phyloP scores from a whole-genome alignment of 345 rosid species.

The Conringia planisiliqua region DNA sequence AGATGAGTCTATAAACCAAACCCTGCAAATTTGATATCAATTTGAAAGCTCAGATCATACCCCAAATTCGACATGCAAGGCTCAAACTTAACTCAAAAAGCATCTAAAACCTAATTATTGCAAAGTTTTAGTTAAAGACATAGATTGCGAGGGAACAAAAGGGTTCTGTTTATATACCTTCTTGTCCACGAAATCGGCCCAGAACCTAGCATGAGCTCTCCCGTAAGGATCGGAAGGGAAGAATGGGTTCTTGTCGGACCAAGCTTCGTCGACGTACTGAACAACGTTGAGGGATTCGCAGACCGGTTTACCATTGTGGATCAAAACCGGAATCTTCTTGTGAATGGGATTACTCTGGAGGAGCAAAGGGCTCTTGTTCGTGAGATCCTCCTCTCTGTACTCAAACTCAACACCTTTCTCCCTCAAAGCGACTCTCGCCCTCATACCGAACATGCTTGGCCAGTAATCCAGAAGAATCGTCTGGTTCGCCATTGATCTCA shows the following conservation, averaged over 20 bases:
- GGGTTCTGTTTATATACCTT: background rate
- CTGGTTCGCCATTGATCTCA: constrained; percentile 12
- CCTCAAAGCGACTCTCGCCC: constrained; percentile 23
- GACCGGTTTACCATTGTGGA: constrained; percentile 24
- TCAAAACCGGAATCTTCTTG: constrained; percentile 25
- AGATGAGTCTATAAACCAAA: background rate
- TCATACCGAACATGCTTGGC: constrained; percentile 31
- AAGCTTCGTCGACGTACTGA: constrained; percentile 29
- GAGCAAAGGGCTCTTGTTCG: constrained; percentile 24
- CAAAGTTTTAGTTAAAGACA: background rate
- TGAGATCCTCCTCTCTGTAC: constrained; percentile 21
- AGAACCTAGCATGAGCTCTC: constrained; percentile 26
- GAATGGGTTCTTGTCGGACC: constrained; percentile 29
- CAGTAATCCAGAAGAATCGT: constrained; percentile 26
- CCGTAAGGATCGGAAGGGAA: constrained; percentile 32
- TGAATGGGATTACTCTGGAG: constrained; percentile 29
- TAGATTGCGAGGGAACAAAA: background rate
- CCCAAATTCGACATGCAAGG: background rate
- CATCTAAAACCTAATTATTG: background rate
- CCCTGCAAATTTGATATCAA: background rate
- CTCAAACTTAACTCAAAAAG: background rate
- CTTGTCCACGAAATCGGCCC: constrained; percentile 30
- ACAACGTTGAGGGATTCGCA: constrained; percentile 14
- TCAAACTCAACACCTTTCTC: constrained; percentile 28
- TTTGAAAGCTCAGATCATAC: background rate